Evolutionary conservation across 495 filamentous ascomycete genomes (phyloP), one percentile per base, ranked within the genome.

Genomic region (Aspergillus indologenus): DNA sequence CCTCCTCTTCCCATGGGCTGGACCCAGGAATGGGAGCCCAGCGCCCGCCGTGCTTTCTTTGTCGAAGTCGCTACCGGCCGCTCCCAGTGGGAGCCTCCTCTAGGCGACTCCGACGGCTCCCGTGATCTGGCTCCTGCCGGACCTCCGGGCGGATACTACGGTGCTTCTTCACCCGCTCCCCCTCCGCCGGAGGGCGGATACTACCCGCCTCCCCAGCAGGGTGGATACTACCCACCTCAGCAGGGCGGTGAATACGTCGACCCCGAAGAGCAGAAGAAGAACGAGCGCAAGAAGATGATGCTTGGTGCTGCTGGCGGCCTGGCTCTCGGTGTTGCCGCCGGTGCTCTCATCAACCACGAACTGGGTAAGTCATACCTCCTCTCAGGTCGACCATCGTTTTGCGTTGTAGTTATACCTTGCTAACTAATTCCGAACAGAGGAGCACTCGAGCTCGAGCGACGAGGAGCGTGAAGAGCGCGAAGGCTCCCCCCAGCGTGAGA

Each of bases 1-100:
- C 82, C 83, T 9, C 79, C 81, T 18, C 74, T 85, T 21, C 83
- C 85, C 1, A 54, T 68, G 0, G 86, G 84, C 59, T 88, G 86
- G 86, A 64, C 71, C 48, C 78, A 84, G 19, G 77, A 76, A 57
- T 88, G 81, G 79, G 85, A 88, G 55, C 74, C 78, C 44, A 73
- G 71, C 44, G 66, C 72, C 45, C 79, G 84, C 54, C 82, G 82
- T 54, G 87, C 81, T 68, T 85, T 82, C 72, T 88, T 80, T 64
- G 73, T 83, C 45, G 82, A 87, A 57, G 71, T 82, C 44, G 68
- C 79, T 34, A 85, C 81, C 11, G 84, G 83, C 42, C 80, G 81
- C 54, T 74, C 83, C 0, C 82, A 85, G 60, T 89, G 83, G 82
- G 84, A 86, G 58, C 70, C 73, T 0, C 83, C 83, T 40, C 34